phyloP scores from a whole-genome alignment of 169 alveolate species.

The Fabrea salina region DNA sequence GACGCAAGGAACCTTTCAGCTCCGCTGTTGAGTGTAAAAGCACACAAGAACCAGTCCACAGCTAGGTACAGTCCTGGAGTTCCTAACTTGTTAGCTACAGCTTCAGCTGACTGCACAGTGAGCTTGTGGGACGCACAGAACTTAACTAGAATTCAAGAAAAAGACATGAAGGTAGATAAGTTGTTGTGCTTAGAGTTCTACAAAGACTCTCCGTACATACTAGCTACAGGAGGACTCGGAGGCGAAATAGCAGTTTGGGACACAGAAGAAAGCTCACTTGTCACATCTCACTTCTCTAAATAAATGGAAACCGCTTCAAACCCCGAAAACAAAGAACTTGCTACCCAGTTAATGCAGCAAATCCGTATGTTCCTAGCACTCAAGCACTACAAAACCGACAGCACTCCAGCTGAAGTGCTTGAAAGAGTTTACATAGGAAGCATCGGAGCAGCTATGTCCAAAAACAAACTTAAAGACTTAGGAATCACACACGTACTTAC shows the following conservation, averaged over 20 bases:
- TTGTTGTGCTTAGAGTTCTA: conserved; percentile 69
- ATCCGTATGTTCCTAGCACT: conserved; percentile 20
- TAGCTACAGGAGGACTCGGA: conserved; percentile 80
- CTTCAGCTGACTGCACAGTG: conserved; percentile 60
- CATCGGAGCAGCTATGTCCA: conserved; percentile 52
- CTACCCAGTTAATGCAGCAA: conserved; percentile 5
- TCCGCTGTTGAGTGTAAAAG: conserved; percentile 25
- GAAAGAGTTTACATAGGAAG: conserved; percentile 49
- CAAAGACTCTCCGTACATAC: conserved; percentile 77
- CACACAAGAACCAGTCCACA: conserved; percentile 37
- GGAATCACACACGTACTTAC: conserved; percentile 51
- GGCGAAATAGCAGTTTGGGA: conserved; percentile 86
- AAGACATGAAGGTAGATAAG: conserved; percentile 64
- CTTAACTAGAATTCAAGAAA: conserved; percentile 34
- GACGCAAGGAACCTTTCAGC: conserved; percentile 64
- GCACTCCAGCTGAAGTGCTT: conserved; percentile 40
- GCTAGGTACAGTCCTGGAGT: conserved; percentile 48
- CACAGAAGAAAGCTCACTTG: conserved; percentile 65
- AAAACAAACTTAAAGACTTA: conserved; percentile 10
- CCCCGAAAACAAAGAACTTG: too few relatives aligned
- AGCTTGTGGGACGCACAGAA: conserved; percentile 56
- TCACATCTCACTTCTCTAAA: too few relatives aligned
- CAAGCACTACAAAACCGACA: conserved; percentile 1
- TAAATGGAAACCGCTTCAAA: too few relatives aligned
- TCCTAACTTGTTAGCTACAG: conserved; percentile 54